Evolutionary conservation across 1,284 basidiomycete species (phyloP).

Genomic region (Ceratobasidium sp.): DNA sequence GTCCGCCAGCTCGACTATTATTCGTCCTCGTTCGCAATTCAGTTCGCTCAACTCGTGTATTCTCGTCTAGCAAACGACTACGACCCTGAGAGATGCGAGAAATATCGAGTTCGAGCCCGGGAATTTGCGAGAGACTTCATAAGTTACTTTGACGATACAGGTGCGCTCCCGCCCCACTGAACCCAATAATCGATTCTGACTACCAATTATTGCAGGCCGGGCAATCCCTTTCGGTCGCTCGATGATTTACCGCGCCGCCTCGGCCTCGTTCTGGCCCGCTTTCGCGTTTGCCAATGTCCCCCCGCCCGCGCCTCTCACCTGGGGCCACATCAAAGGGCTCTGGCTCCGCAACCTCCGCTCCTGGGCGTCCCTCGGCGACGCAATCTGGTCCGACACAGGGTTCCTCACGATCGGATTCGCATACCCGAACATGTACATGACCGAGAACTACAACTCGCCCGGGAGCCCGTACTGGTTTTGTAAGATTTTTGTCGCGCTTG

Average conservation of each 20-base stretch:
- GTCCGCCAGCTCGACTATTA: slow-evolving; percentile 84
- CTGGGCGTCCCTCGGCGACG: slow-evolving; percentile 66
- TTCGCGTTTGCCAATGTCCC: slow-evolving; percentile 76
- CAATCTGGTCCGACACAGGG: slow-evolving; percentile 64
- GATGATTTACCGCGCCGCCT: slow-evolving; percentile 80
- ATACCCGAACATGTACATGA: slow-evolving; percentile 66
- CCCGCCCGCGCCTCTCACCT: slow-evolving; percentile 73
- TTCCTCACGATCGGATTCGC: slow-evolving; percentile 78
- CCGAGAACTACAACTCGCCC: slow-evolving; percentile 79
- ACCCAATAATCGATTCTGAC: slow-evolving; percentile 12
- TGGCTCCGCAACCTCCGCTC: slow-evolving; percentile 77
- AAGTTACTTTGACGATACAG: slow-evolving; percentile 78
- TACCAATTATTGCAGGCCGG: too few species aligned
- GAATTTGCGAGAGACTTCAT: slow-evolving; percentile 76
- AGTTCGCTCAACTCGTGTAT: slow-evolving; percentile 77
- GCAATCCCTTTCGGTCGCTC: slow-evolving; percentile 81
- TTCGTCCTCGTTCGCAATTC: slow-evolving; percentile 81
- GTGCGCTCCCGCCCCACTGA: slow-evolving; percentile 54
- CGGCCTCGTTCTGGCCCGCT: slow-evolving; percentile 81
- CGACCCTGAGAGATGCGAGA: slow-evolving; percentile 72
- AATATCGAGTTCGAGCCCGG: slow-evolving; percentile 70
- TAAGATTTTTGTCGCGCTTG: slow-evolving; percentile 78
- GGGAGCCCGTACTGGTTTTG: slow-evolving; percentile 87
- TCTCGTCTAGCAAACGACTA: slow-evolving; percentile 71
- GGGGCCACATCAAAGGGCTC: slow-evolving; percentile 79